Evolutionary conservation across 2,329 filamentous ascomycete genomes (phyloP).

Genomic region (Claviceps spartinae): DNA sequence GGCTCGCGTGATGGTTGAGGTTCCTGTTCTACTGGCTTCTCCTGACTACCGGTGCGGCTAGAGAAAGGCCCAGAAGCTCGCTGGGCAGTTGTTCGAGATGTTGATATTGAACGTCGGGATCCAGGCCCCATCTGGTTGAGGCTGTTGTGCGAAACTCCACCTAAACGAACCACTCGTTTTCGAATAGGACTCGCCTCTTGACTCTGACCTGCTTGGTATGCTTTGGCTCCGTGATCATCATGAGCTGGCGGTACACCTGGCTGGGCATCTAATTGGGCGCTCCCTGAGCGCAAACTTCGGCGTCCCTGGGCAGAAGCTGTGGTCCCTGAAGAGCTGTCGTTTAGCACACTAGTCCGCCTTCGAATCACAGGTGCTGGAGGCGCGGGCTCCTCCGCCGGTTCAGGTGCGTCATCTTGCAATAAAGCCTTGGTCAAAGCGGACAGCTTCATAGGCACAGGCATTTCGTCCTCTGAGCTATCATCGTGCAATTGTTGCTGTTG

Average conservation of each 20-base stretch:
- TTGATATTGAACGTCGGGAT: slow-evolving; percentile 37
- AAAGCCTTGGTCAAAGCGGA: slow-evolving; percentile 85
- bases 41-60: slow-evolving; percentile 27
- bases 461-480: slow-evolving; percentile 91
- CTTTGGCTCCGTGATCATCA: slow-evolving; percentile 11
- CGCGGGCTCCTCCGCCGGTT: slow-evolving; percentile 23
- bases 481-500: slow-evolving; percentile 35
- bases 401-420: slow-evolving; percentile 49
- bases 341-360: slow-evolving; percentile 34
- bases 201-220: slow-evolving; percentile 14
- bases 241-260: slow-evolving; percentile 15
- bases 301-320: slow-evolving; percentile 27
- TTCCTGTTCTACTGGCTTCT: slow-evolving; percentile 28
- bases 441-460: slow-evolving; percentile 82
- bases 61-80: slow-evolving; percentile 17
- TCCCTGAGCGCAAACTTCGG: slow-evolving; percentile 34
- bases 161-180: slow-evolving; percentile 45
- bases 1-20: slow-evolving; percentile 19
- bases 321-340: slow-evolving; percentile 23
- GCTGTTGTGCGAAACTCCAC: slow-evolving; percentile 34
- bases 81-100: slow-evolving; percentile 22
- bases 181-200: slow-evolving; percentile 38
- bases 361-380: slow-evolving; percentile 34
- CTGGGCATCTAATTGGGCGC: slow-evolving; percentile 29
- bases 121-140: slow-evolving; percentile 25